Percentiles rank a stretch among this genome's conserved stretches.
Conservation (phyloP, 257 asterid species). For the Solanum acaule region DNA sequence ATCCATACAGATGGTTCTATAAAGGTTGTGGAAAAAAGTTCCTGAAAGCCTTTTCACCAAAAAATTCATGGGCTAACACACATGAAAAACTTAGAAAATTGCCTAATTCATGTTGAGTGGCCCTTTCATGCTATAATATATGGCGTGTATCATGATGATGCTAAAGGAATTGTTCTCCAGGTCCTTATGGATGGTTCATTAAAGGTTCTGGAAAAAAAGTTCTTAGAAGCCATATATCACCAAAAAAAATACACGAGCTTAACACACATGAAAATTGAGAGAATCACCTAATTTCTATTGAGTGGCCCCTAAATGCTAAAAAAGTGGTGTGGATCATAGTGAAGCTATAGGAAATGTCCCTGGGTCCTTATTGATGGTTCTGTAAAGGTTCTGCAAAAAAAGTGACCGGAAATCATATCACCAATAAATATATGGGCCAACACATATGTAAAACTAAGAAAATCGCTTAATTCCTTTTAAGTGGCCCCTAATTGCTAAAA, state of each 20-base stretch:
- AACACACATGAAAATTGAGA: background rate
- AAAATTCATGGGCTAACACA: background rate
- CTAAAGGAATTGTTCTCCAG: background rate
- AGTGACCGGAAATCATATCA: too few relatives aligned
- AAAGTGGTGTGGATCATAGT: background rate
- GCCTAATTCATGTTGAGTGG: background rate
- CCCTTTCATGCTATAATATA: background rate
- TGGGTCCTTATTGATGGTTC: too few relatives aligned
- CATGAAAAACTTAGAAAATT: background rate
- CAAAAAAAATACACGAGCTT: background rate
- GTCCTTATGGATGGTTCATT: background rate
- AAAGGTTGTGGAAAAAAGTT: too few relatives aligned
- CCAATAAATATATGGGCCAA: too few relatives aligned
- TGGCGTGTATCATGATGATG: background rate
- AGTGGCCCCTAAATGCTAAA: background rate
- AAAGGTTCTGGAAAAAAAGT: background rate
- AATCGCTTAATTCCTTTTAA: too few relatives aligned
- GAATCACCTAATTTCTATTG: background rate
- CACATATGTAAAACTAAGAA: too few relatives aligned
- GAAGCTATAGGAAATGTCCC: background rate
- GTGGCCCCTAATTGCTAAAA: too few relatives aligned
- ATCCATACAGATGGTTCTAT: background rate
- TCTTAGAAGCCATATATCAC: background rate
- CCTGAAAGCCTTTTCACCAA: background rate
- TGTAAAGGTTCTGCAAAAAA: too few relatives aligned